A percentile compares a stretch with the other conserved stretches of the same genome.
These are phyloP conservation scores for Citrus unshiu DNA, from an alignment of 345 rosid genomes.

Conservation along the genomic window DNA sequence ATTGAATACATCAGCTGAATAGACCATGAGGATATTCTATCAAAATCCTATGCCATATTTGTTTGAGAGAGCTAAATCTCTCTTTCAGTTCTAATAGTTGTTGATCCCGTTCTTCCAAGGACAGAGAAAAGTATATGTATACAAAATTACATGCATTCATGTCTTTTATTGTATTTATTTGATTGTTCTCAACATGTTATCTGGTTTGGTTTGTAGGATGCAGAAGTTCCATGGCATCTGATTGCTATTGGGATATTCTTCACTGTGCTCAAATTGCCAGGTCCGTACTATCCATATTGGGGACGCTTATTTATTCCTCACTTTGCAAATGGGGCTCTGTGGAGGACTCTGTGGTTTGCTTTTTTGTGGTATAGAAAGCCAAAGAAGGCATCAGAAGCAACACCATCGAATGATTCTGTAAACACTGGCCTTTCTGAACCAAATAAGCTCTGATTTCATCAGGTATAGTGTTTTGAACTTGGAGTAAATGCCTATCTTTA, in stretches of 20 bases:
- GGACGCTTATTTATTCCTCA: slow-evolving; percentile 80
- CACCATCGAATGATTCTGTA: neutral
- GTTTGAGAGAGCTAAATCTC: neutral
- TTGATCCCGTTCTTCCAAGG: neutral
- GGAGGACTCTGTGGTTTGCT: slow-evolving; percentile 60
- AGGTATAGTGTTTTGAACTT: slow-evolving; percentile 10
- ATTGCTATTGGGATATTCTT: slow-evolving; percentile 56
- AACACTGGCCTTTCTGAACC: slow-evolving; percentile 15
- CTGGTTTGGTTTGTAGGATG: slow-evolving; percentile 51
- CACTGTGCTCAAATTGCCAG: slow-evolving; percentile 63
- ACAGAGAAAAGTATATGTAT: neutral
- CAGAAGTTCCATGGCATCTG: slow-evolving; percentile 90
- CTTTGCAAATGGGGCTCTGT: slow-evolving; percentile 73
- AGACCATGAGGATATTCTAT: neutral
- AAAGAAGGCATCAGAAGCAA: slow-evolving; percentile 17
- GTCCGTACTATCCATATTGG: slow-evolving; percentile 89
- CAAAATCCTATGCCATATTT: neutral
- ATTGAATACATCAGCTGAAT: neutral
- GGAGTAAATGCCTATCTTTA: neutral
- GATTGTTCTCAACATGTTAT: neutral
- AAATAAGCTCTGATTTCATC: slow-evolving; percentile 11
- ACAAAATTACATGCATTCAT: neutral
- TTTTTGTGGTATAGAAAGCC: slow-evolving; percentile 60
- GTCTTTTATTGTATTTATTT: neutral
- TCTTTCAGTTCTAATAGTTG: neutral